Conservation (phyloP, 805 yeast genomes). For the Saccharomycopsis microspora region DNA sequence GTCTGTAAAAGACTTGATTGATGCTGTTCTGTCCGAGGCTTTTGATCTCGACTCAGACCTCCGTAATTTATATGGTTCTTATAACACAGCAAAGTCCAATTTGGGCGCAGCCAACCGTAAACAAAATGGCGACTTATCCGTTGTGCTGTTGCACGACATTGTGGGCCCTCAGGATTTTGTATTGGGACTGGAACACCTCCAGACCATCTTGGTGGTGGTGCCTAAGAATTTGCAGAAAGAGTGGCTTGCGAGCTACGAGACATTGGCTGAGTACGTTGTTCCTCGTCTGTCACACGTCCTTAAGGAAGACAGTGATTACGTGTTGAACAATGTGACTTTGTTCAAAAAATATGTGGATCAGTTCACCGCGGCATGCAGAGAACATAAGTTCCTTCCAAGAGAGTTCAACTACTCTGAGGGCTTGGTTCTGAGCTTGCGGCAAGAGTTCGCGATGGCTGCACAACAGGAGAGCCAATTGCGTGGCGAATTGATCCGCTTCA, state of each 20-base stretch:
- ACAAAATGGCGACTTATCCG: slow-evolving; percentile 86
- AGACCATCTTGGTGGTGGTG: slow-evolving; percentile 79
- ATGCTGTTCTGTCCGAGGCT: slow-evolving; percentile 63
- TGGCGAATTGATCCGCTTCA: slow-evolving; percentile 70
- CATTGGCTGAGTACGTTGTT: slow-evolving; percentile 68
- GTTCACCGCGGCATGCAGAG: slow-evolving; percentile 64
- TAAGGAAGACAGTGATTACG: slow-evolving; percentile 61
- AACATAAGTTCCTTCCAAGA: slow-evolving; percentile 82
- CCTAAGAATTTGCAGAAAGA: slow-evolving; percentile 54
- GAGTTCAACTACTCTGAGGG: slow-evolving; percentile 84
- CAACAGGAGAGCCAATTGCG: slow-evolving; percentile 62
- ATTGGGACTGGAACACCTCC: slow-evolving; percentile 73
- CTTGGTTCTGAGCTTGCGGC: slow-evolving; percentile 54
- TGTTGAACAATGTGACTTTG: slow-evolving; percentile 66
- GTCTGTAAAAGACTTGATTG: slow-evolving; percentile 66
- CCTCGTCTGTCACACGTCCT: slow-evolving; percentile 78
- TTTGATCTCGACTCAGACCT: slow-evolving; percentile 78
- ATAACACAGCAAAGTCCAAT: slow-evolving; percentile 74
- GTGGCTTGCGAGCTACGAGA: slow-evolving; percentile 65
- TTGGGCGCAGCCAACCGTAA: slow-evolving; percentile 84
- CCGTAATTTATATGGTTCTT: slow-evolving; percentile 58
- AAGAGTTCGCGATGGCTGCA: slow-evolving; percentile 68
- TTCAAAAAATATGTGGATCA: slow-evolving; percentile 73
- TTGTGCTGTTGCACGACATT: slow-evolving; percentile 80
- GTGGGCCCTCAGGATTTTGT: slow-evolving; percentile 80